phyloP scores from a whole-genome alignment of 352 stramenopile species.

The Phytophthora nicotianae region DNA sequence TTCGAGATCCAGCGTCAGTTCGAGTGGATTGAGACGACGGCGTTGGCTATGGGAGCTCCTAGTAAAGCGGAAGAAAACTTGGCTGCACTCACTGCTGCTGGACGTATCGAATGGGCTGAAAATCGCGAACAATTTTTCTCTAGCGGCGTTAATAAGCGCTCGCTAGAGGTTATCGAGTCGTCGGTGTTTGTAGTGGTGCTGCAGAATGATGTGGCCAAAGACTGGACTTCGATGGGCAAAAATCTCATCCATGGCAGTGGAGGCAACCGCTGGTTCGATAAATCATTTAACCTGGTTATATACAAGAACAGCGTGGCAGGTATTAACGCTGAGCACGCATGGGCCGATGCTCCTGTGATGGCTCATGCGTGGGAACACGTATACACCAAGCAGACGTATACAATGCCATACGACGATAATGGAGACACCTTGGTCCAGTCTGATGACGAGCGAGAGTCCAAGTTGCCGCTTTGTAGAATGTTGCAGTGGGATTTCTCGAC shows the following conservation, averaged over 20 bases:
- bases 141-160: conserved; percentile 89
- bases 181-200: conserved; percentile 82
- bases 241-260: conserved; percentile 87
- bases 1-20: conserved; percentile 86
- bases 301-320: conserved; percentile 95
- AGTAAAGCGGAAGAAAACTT: conserved; percentile 60
- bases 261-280: conserved; percentile 98
- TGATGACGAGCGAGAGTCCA: conserved; percentile 52
- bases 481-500: conserved; percentile 70
- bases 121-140: conserved; percentile 90
- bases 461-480: conserved; percentile 54
- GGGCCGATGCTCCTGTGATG: conserved; percentile 89
- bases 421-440: conserved; percentile 47
- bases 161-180: conserved; percentile 75
- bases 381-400: conserved; percentile 63
- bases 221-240: conserved; percentile 75
- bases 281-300: conserved; percentile 95
- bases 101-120: conserved; percentile 89
- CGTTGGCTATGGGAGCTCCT: conserved; percentile 39
- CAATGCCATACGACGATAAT: conserved; percentile 60
- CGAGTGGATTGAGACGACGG: conserved; percentile 67
- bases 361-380: conserved; percentile 86
- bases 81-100: conserved; percentile 77
- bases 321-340: conserved; percentile 95
- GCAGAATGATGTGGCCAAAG: conserved; percentile 58